These are phyloP conservation scores for Prunus fruticosa DNA, from an alignment of 306 rosid genomes.

Conservation along the genomic window DNA sequence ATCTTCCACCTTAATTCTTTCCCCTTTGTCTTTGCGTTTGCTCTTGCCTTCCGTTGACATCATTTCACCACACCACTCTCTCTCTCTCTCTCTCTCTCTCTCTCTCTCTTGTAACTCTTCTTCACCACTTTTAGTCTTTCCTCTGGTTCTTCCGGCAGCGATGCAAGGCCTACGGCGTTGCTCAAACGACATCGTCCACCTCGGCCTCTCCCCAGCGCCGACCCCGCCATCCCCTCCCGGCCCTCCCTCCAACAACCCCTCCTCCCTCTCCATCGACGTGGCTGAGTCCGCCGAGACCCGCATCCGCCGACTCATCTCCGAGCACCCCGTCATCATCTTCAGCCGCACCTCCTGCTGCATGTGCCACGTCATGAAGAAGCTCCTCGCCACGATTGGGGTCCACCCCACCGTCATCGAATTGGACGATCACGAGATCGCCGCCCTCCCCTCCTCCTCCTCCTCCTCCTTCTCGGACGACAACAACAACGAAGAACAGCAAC, in stretches of 20 bases:
- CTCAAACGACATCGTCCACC: constrained; percentile 67
- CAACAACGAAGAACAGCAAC: not conserved
- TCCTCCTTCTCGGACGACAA: constrained; percentile 2
- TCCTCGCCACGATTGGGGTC: constrained; percentile 81
- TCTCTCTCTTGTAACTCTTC: not conserved
- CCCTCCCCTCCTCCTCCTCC: constrained; percentile 49
- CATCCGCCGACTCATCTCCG: constrained; percentile 89
- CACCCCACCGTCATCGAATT: constrained; percentile 95
- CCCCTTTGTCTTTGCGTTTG: not conserved
- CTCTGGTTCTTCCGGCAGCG: constrained; percentile 8
- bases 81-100: not conserved
- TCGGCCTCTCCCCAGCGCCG: constrained; percentile 39
- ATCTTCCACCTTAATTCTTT: not conserved
- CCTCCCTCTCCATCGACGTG: constrained; percentile 76
- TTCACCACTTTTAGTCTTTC: not conserved
- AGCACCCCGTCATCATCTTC: constrained; percentile 90
- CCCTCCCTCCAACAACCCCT: constrained; percentile 12
- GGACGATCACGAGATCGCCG: constrained; percentile 83
- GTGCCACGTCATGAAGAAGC: constrained; percentile 99
- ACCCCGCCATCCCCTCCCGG: not conserved
- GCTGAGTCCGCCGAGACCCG: constrained; percentile 74
- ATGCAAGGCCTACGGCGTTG: constrained; percentile 78
- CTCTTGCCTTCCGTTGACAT: constrained; percentile 39
- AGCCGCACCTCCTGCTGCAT: constrained; percentile 88
- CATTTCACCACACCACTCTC: not conserved